Conservation (phyloP, 2,329 filamentous ascomycete genomes). For the Macrophomina phaseolina region DNA sequence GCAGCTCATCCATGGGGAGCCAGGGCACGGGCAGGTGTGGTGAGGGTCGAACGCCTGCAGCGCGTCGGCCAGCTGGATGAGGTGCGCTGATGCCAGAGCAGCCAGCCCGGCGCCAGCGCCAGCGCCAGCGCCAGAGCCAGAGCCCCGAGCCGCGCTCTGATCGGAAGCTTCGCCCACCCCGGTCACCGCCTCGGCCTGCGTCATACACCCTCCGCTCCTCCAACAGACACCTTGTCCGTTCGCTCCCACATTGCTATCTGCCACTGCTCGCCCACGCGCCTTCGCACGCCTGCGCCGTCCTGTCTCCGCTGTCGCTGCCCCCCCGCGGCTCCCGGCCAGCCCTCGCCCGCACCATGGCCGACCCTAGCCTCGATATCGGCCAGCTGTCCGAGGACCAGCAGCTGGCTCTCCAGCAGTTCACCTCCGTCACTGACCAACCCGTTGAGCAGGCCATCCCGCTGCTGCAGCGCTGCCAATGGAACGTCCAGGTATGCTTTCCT, state of each 20-base stretch:
- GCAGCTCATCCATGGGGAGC: conserved; percentile 24
- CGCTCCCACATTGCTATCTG: neutral
- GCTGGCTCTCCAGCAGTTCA: conserved; percentile 85
- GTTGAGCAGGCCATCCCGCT: conserved; percentile 76
- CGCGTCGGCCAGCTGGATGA: conserved; percentile 12
- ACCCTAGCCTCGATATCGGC: conserved; percentile 59
- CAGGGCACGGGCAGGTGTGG: conserved; percentile 4
- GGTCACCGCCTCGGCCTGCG: conserved; percentile 23
- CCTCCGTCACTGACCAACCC: conserved; percentile 84
- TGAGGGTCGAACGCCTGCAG: conserved; percentile 21
- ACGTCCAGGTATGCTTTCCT: conserved; percentile 71
- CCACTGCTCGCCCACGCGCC: neutral
- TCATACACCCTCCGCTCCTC: conserved; percentile 14
- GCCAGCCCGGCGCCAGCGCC: neutral
- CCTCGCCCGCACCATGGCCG: conserved; percentile 17
- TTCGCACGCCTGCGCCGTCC: neutral
- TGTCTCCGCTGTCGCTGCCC: conserved; percentile 4
- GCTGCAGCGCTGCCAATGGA: conserved; percentile 90
- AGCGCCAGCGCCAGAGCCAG: neutral
- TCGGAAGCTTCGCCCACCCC: conserved; percentile 19
- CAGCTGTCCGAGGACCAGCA: conserved; percentile 80
- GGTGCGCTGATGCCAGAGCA: conserved; percentile 24
- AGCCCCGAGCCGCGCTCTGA: conserved; percentile 6
- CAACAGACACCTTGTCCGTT: conserved; percentile 16
- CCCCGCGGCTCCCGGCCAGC: conserved; percentile 7